Percentiles rank a stretch among this genome's conserved stretches.
These are phyloP conservation scores for Polytrichum formosum DNA, from an alignment of 225 moss, liverwort and hornwort species.

Conservation along the genomic window DNA sequence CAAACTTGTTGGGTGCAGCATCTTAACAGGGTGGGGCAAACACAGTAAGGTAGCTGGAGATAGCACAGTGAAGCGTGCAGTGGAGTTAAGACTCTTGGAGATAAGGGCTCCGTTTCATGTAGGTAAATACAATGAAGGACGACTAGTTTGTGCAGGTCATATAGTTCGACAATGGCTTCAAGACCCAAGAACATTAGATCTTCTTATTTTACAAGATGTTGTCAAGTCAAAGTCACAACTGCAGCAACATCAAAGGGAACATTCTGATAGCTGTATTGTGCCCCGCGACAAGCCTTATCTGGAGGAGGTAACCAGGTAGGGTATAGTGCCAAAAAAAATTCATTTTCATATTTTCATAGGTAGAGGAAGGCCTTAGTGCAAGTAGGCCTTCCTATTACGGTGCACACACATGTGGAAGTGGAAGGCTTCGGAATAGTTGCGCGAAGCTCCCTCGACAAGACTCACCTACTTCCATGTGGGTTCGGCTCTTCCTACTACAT, in stretches of 20 bases:
- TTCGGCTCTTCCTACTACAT: slow-evolving; percentile 15
- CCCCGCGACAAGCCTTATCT: slow-evolving; percentile 34
- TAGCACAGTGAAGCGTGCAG: slow-evolving; percentile 92
- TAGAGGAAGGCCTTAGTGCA: slow-evolving; percentile 2
- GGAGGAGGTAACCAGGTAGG: slow-evolving; percentile 36
- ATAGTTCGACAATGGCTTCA: slow-evolving; percentile 82
- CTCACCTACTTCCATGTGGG: slow-evolving; percentile 14
- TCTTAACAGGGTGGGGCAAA: slow-evolving; percentile 98
- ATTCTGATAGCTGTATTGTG: slow-evolving; percentile 32
- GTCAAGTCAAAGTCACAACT: slow-evolving; percentile 18
- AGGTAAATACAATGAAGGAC: slow-evolving; percentile 83
- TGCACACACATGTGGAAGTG: slow-evolving; percentile 15
- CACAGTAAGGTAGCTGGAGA: slow-evolving; percentile 96
- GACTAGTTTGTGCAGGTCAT: slow-evolving; percentile 86
- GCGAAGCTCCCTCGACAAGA: slow-evolving; percentile 12
- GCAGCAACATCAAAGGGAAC: slow-evolving; percentile 34
- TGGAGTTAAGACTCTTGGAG: slow-evolving; percentile 66
- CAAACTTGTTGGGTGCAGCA: slow-evolving; percentile 29
- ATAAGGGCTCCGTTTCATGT: slow-evolving; percentile 94
- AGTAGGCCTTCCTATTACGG: slow-evolving; percentile 22
- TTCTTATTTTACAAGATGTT: slow-evolving; percentile 63
- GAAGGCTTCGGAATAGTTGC: slow-evolving; percentile 12
- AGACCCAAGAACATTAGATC: slow-evolving; percentile 73
- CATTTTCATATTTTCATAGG: slow-evolving; percentile 19
- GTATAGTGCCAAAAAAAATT: neutral